phyloP scores from a whole-genome alignment of 2,329 filamentous ascomycete genomes.

The Cyanodermella asteris region DNA sequence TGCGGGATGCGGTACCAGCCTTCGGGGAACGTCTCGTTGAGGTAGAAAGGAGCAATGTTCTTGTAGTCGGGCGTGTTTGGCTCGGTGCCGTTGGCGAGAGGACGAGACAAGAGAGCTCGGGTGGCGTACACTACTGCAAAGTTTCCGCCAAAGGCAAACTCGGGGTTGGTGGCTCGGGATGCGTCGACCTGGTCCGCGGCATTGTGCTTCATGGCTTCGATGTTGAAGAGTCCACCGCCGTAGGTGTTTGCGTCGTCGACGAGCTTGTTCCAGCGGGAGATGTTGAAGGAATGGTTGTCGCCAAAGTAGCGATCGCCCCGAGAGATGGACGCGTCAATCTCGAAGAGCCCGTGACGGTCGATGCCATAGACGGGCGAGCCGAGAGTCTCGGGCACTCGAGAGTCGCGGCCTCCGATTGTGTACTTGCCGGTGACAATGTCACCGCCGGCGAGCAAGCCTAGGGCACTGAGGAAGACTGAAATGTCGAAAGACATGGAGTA shows the following conservation, averaged over 20 bases:
- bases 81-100: slow-evolving; percentile 11
- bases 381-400: slow-evolving; percentile 11
- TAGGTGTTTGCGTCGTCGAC: slow-evolving; percentile 9
- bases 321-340: slow-evolving; percentile 12
- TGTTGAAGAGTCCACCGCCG: slow-evolving; percentile 9
- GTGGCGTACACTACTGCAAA: slow-evolving; percentile 11
- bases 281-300: slow-evolving; percentile 11
- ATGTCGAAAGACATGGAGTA: slow-evolving; percentile 11
- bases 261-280: slow-evolving; percentile 9
- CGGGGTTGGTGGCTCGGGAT: slow-evolving; percentile 11
- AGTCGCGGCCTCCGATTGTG: slow-evolving; percentile 10
- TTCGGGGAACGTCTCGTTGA: slow-evolving; percentile 12
- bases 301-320: slow-evolving; percentile 10
- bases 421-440: slow-evolving; percentile 11
- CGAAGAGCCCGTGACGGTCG: slow-evolving; percentile 11
- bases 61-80: slow-evolving; percentile 6
- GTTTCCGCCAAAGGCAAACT: slow-evolving; percentile 11
- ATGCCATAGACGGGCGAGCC: slow-evolving; percentile 11
- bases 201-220: slow-evolving; percentile 8
- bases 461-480: slow-evolving; percentile 10
- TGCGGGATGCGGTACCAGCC: slow-evolving; percentile 10
- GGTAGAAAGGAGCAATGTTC: slow-evolving; percentile 12
- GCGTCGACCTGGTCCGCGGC: slow-evolving; percentile 10
- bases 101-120: slow-evolving; percentile 12
- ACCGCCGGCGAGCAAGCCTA: slow-evolving; percentile 11